Percentiles rank a stretch among this genome's conserved stretches.
Evolutionary conservation across 306 rosid species (phyloP).

Genomic region (Prunus salicina): DNA sequence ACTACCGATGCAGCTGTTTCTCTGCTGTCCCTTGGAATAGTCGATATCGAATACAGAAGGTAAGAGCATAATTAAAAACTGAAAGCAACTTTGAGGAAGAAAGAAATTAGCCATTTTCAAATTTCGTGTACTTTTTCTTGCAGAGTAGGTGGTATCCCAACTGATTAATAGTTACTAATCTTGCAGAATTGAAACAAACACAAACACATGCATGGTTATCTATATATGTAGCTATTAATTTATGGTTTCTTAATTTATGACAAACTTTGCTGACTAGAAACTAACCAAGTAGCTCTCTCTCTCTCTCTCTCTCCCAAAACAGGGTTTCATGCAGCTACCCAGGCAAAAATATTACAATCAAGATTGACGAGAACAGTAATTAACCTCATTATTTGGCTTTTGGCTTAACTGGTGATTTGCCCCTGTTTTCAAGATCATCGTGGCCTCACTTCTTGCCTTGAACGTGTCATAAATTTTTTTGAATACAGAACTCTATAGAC

Average conservation of each 20-base stretch:
- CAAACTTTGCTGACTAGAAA: background rate
- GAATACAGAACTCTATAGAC: too few relatives aligned
- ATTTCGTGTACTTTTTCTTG: too few relatives aligned
- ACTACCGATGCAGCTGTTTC: conserved; percentile 47
- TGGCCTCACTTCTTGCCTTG: too few relatives aligned
- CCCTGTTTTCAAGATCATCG: too few relatives aligned
- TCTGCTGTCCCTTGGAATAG: conserved; percentile 56
- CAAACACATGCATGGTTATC: too few relatives aligned
- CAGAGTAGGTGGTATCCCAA: too few relatives aligned
- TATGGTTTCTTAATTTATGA: background rate
- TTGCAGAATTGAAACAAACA: too few relatives aligned
- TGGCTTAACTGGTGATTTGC: conserved; percentile 11
- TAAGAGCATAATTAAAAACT: conserved; percentile 7
- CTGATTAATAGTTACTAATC: too few relatives aligned
- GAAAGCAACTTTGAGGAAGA: background rate
- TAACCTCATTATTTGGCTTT: conserved; percentile 76
- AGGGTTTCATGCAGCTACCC: conserved; percentile 91
- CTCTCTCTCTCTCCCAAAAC: conserved; percentile 11
- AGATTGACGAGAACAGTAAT: conserved; percentile 71
- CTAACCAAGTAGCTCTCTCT: conserved; percentile 14
- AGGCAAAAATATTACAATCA: conserved; percentile 62
- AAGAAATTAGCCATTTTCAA: too few relatives aligned
- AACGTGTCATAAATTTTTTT: too few relatives aligned
- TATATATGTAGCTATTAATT: too few relatives aligned
- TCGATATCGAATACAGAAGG: conserved; percentile 76